These are phyloP conservation scores for Arthrobotrys sinensis DNA, from an alignment of 2,329 filamentous ascomycete genomes.

Conservation along the genomic window DNA sequence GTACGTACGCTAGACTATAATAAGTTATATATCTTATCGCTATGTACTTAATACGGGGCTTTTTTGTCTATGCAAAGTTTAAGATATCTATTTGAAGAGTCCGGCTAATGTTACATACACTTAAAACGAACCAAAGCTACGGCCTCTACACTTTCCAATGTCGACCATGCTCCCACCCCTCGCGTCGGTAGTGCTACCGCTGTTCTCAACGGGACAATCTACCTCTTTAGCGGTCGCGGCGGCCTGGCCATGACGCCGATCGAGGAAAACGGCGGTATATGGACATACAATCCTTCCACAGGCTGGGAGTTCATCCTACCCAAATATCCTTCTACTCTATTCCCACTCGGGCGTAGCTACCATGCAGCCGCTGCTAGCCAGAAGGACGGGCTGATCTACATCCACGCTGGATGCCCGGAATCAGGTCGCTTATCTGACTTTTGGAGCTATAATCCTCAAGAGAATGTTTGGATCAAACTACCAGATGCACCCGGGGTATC, in stretches of 20 bases:
- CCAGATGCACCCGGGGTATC: conserved; percentile 77
- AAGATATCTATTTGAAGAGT: background rate
- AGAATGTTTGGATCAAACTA: conserved; percentile 77
- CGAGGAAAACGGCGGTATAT: conserved; percentile 81
- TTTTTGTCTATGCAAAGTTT: background rate
- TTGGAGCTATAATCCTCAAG: conserved; percentile 82
- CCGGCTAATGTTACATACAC: background rate
- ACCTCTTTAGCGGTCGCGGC: conserved; percentile 85
- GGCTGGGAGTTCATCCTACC: conserved; percentile 79
- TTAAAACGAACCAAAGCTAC: background rate
- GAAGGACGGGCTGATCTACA: conserved; percentile 76
- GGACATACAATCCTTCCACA: conserved; percentile 80
- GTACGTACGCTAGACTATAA: background rate
- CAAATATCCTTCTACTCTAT: conserved; percentile 68
- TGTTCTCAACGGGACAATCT: conserved; percentile 79
- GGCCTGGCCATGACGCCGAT: conserved; percentile 79
- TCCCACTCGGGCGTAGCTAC: conserved; percentile 76
- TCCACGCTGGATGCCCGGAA: conserved; percentile 82
- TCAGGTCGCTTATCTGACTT: conserved; percentile 78
- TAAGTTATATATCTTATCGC: too few species aligned
- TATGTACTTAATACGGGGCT: background rate
- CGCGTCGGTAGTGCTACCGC: conserved; percentile 82
- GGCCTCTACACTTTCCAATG: conserved; percentile 46
- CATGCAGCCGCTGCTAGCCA: conserved; percentile 75
- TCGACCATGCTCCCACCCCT: conserved; percentile 73